phyloP scores from a whole-genome alignment of 345 rosid species.

The Dimocarpus longan region DNA sequence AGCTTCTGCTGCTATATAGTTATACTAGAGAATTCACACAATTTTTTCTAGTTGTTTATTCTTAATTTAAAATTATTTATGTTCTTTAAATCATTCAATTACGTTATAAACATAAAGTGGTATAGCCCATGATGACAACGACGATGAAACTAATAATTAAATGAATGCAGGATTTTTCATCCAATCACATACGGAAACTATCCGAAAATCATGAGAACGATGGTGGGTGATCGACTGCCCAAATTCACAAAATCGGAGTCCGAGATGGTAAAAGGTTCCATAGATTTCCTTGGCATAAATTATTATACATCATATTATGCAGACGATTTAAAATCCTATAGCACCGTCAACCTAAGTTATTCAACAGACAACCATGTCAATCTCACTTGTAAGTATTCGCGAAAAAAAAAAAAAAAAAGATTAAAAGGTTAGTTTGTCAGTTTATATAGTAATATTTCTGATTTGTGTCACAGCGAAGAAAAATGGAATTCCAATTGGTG shows the following conservation, averaged over 20 bases:
- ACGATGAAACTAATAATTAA: neutral
- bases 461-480: conserved; percentile 29
- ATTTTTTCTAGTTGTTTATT: no score
- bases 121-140: neutral
- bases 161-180: conserved; percentile 39
- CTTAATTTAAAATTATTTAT: no score
- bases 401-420: no score
- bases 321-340: conserved; percentile 22
- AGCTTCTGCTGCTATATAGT: no score
- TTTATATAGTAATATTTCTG: no score
- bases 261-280: conserved; percentile 49
- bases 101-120: neutral
- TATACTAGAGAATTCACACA: no score
- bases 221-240: conserved; percentile 55
- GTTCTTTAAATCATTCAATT: neutral
- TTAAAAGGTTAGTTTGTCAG: no score
- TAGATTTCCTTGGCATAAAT: conserved; percentile 61
- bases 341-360: conserved; percentile 26
- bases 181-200: conserved; percentile 56
- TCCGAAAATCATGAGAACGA: conserved; percentile 39
- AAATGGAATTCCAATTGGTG: conserved; percentile 48
- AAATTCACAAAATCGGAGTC: conserved; percentile 52
- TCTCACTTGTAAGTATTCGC: conserved; percentile 33
- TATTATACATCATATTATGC: conserved; percentile 54
- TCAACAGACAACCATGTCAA: conserved; percentile 43